Percentiles rank a stretch among this genome's conserved stretches.
phyloP scores from a whole-genome alignment of 1,284 basidiomycete species.

The Cutaneotrichosporon sp. region DNA sequence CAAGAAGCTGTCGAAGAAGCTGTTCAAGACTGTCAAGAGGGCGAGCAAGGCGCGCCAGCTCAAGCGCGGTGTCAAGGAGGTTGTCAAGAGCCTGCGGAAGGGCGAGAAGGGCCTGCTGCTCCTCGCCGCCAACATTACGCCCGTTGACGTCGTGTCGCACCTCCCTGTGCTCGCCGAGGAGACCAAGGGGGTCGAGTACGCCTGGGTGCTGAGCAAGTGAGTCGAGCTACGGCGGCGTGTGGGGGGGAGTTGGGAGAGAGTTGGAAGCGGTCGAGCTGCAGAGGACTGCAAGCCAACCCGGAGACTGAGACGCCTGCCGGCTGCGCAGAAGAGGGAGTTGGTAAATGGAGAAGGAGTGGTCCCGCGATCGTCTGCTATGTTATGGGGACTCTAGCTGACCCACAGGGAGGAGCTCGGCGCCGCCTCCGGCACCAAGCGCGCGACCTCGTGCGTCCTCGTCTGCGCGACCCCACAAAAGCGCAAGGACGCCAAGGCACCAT shows the following conservation, averaged over 20 bases:
- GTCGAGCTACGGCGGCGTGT: too few relatives aligned
- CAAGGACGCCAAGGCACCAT: conserved; percentile 57
- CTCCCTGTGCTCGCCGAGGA: conserved; percentile 94
- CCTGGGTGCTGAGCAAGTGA: conserved; percentile 58
- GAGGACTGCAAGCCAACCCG: too few relatives aligned
- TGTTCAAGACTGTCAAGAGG: conserved; percentile 90
- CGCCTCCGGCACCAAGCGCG: conserved; percentile 94
- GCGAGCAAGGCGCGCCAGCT: conserved; percentile 90
- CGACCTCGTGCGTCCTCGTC: conserved; percentile 96
- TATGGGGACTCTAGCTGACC: conserved; percentile 15
- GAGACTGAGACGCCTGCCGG: too few relatives aligned
- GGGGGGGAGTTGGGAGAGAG: background rate
- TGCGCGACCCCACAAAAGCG: conserved; percentile 46
- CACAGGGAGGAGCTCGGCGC: conserved; percentile 89
- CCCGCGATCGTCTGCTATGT: background rate
- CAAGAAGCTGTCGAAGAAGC: conserved; percentile 87
- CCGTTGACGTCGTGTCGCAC: conserved; percentile 97
- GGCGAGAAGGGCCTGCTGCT: conserved; percentile 92
- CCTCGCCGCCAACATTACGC: conserved; percentile 95
- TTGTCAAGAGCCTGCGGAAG: conserved; percentile 92
- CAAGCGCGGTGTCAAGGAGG: conserved; percentile 94
- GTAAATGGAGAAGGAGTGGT: background rate
- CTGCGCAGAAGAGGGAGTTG: too few relatives aligned
- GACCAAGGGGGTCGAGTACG: conserved; percentile 81
- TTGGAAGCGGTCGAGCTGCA: too few relatives aligned